A percentile compares a stretch with the other conserved stretches of the same genome.
These are phyloP conservation scores for Fusarium longipes DNA, from an alignment of 2,329 filamentous ascomycete genomes.

Conservation along the genomic window DNA sequence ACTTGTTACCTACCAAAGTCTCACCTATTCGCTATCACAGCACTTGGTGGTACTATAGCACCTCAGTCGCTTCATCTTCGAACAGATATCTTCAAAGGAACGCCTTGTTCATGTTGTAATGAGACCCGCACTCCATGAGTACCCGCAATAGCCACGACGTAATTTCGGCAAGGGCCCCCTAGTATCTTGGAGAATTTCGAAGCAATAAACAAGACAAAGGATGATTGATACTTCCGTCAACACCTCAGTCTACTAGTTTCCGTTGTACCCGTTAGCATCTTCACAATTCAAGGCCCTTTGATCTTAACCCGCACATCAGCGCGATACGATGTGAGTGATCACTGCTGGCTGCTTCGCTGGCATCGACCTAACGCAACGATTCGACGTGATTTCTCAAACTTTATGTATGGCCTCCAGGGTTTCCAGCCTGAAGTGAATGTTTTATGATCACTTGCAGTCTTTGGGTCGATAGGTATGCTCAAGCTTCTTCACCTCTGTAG, in stretches of 20 bases:
- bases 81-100: constrained; percentile 10
- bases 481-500: not conserved
- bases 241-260: not conserved
- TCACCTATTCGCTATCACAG: not conserved
- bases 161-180: constrained; percentile 44
- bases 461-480: constrained; percentile 6
- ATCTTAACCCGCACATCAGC: constrained; percentile 21
- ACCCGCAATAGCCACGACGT: constrained; percentile 45
- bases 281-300: constrained; percentile 18
- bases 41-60: no score
- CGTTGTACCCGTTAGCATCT: constrained; percentile 1
- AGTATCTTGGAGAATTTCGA: constrained; percentile 28
- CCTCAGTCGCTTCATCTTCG: not conserved
- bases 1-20: constrained; percentile 10
- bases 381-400: not conserved
- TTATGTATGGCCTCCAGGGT: not conserved
- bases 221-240: constrained; percentile 12
- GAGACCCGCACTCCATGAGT: constrained; percentile 43
- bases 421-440: not conserved
- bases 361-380: constrained; percentile 12
- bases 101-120: constrained; percentile 36
- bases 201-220: constrained; percentile 19
- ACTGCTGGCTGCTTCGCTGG: constrained; percentile 36
- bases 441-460: not conserved
- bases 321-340: constrained; percentile 5